Percentiles rank a stretch among this genome's conserved stretches.
These are phyloP conservation scores for Petasospora rhodanensis DNA, from an alignment of 1,139 yeast species.

Conservation along the genomic window DNA sequence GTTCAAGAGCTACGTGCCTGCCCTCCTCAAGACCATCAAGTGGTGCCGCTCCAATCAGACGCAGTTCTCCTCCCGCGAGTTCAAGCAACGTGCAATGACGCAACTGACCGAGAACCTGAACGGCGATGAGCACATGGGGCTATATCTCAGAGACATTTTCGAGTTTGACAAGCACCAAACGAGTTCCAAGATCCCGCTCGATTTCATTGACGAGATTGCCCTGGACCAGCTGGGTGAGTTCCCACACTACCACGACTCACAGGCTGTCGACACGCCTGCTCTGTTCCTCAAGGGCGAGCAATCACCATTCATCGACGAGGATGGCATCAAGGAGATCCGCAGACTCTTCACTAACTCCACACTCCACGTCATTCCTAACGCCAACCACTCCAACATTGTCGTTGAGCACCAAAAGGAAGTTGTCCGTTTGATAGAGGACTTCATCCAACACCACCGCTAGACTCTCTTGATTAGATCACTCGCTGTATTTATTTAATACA, in stretches of 20 bases:
- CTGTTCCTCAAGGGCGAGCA: constrained; percentile 35
- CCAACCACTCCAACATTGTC: constrained; percentile 11
- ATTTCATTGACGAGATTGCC: constrained; percentile 4
- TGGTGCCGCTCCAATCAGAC: no score
- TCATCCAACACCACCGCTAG: no score
- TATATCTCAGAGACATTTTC: constrained; percentile 10
- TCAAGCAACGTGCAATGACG: constrained; percentile 3
- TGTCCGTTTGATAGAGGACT: constrained; percentile 1
- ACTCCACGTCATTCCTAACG: constrained; percentile 1
- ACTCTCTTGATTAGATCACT: no score
- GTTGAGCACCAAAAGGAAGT: constrained; percentile 6
- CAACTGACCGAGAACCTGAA: not conserved
- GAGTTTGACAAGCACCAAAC: constrained; percentile 4
- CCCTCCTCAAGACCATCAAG: not conserved
- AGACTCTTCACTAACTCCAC: constrained; percentile 27
- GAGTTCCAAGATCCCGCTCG: constrained; percentile 25
- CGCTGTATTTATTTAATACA: no score
- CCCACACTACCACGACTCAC: constrained; percentile 33
- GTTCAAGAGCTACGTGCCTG: constrained; percentile 5
- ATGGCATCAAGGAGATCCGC: constrained; percentile 27
- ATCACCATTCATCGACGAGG: constrained; percentile 33
- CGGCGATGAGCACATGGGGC: constrained; percentile 5
- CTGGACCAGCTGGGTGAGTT: constrained; percentile 32
- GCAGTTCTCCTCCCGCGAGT: no score
- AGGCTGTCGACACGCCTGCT: no score